These are phyloP conservation scores for Irpex sp. DNA, from an alignment of 1,284 basidiomycete genomes.

Conservation along the genomic window DNA sequence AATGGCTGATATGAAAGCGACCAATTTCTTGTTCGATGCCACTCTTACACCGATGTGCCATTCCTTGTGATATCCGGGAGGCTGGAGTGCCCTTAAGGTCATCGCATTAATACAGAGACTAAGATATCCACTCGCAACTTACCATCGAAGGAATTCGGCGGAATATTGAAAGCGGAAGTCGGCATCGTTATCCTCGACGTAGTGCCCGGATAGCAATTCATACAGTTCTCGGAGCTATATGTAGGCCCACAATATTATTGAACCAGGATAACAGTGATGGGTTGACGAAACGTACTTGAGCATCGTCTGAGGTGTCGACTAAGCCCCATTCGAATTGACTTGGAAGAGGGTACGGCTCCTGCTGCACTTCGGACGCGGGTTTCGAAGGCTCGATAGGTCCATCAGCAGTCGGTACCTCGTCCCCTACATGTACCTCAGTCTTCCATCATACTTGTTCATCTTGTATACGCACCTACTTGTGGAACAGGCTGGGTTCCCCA, in stretches of 20 bases:
- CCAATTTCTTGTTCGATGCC: constrained; percentile 84
- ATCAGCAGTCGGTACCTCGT: constrained; percentile 66
- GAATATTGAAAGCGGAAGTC: constrained; percentile 96
- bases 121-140: constrained; percentile 14
- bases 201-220: constrained; percentile 88
- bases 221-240: constrained; percentile 87
- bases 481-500: constrained; percentile 97
- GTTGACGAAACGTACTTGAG: constrained; percentile 47
- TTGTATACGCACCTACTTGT: constrained; percentile 56
- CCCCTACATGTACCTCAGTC: constrained; percentile 40
- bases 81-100: constrained; percentile 79
- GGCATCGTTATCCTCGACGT: constrained; percentile 96
- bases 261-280: neutral
- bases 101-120: neutral
- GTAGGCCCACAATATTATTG: neutral
- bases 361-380: constrained; percentile 75
- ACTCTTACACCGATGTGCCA: constrained; percentile 98
- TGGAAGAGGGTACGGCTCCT: constrained; percentile 86
- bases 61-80: constrained; percentile 89
- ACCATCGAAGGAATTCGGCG: constrained; percentile 95
- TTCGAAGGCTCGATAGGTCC: constrained; percentile 89
- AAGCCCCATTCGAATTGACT: constrained; percentile 93
- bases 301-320: constrained; percentile 77
- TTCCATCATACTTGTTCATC: no score
- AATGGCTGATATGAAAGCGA: constrained; percentile 98